phyloP scores from a whole-genome alignment of 768 basidiomycete species.

The Termitomyces sp. region DNA sequence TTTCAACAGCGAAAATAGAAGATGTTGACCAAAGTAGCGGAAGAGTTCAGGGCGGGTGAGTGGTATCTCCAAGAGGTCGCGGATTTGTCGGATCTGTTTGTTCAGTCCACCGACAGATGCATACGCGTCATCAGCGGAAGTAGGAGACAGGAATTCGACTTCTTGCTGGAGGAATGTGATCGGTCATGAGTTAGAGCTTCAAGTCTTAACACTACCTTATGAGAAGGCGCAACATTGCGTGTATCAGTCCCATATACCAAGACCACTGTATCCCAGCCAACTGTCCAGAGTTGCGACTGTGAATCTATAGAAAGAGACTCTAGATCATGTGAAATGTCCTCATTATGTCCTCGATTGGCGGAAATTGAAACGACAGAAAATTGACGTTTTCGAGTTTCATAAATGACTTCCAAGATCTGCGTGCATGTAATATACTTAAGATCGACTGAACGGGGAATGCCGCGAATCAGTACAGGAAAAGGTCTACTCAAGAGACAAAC shows the following conservation, averaged over 20 bases:
- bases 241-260: constrained; percentile 30
- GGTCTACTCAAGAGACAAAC: not conserved
- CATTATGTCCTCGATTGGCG: constrained; percentile 15
- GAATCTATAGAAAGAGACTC: constrained; percentile 37
- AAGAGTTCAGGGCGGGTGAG: constrained; percentile 80
- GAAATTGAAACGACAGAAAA: constrained; percentile 52
- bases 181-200: constrained; percentile 5
- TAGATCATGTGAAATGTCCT: constrained; percentile 35
- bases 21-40: constrained; percentile 58
- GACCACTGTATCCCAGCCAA: constrained; percentile 65
- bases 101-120: constrained; percentile 81
- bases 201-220: constrained; percentile 26
- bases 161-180: constrained; percentile 30
- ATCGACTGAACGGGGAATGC: constrained; percentile 44
- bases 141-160: constrained; percentile 41
- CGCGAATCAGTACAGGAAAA: constrained; percentile 4
- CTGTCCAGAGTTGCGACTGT: constrained; percentile 45
- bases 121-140: constrained; percentile 53
- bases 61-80: constrained; percentile 82
- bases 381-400: constrained; percentile 52
- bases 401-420: constrained; percentile 57
- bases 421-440: constrained; percentile 59
- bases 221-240: constrained; percentile 17
- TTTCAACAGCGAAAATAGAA: not conserved
- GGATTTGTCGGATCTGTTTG: constrained; percentile 82